Base-by-base conservation (phyloP, 805 yeast species). In the Lachancea mirantina region DNA sequence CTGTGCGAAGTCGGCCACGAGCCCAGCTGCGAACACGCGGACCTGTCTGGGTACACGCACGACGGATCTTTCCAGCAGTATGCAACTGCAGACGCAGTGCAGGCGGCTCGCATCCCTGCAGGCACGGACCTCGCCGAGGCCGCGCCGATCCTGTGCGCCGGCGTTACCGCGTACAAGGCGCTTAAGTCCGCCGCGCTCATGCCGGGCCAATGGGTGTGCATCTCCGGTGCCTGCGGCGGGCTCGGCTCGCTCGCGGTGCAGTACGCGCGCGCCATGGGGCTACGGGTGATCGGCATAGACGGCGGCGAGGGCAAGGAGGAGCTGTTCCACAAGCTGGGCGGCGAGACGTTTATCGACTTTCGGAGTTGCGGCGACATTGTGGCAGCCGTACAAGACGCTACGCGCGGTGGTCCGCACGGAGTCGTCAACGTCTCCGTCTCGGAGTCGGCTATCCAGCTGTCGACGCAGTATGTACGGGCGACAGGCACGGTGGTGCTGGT, bases 151-250 rank as follows among this genome's bases (percentile, higher is more conserved):
- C 63, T 76, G 57, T 76, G 82, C 63, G 79, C 78, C 29, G 79
- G 79, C 62, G 68, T 76, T 49, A 76, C 82, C 31, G 81, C 72
- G 27, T 76, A 74, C 73, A 75, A 75, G 64, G 81, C 80, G 8
- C 62, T 76, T 51, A 75, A 75, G 63, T 68, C 75, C 31, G 78
- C 82, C 34, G 57, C 64, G 33, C 52, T 71, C 38, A 41, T 43
- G 30, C 67, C 87, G 14, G 87, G 89, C 52, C 75, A 80, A 59
- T 79, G 80, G 78, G 81, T 78, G 45, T 74, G 76, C 40, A 65
- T 80, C 39, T 74, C 84, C 36, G 88, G 89, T 64, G 87, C 85
- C 41, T 83, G 76, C 59, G 88, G 88, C 58, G 88, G 89, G 53
- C 70, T 80, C 59, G 89, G 88, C 52, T 65, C 84, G 23, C 61